Percentiles rank a stretch among this genome's conserved stretches.
phyloP scores from a whole-genome alignment of 129 eudicot genomes.

The Tagetes patula region DNA sequence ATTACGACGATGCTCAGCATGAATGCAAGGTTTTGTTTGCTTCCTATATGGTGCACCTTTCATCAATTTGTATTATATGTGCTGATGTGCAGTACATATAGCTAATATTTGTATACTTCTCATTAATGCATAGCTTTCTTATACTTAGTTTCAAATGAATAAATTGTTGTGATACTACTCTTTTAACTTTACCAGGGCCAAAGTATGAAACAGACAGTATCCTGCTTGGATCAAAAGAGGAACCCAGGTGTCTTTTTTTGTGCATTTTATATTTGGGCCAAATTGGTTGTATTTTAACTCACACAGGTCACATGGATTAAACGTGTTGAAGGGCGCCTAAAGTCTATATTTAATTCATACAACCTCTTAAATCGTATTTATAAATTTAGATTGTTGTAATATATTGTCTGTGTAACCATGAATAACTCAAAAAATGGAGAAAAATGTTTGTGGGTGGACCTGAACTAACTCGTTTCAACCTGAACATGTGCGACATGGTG shows the following conservation, averaged over 20 bases:
- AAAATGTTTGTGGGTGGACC: background rate
- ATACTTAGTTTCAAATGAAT: constrained; percentile 6
- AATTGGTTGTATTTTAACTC: background rate
- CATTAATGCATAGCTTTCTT: background rate
- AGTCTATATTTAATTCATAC: background rate
- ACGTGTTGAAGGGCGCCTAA: background rate
- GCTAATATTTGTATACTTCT: background rate
- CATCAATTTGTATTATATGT: constrained; percentile 2
- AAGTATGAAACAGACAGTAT: constrained; percentile 66
- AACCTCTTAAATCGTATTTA: background rate
- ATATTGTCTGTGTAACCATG: background rate
- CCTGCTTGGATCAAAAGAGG: constrained; percentile 46
- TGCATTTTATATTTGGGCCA: background rate
- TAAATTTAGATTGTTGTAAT: background rate
- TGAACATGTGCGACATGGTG: too few relatives aligned
- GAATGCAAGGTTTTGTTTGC: constrained; percentile 47
- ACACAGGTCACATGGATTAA: background rate
- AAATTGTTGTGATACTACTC: background rate
- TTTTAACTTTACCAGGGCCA: constrained; percentile 49
- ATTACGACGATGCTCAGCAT: constrained; percentile 31
- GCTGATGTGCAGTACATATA: background rate
- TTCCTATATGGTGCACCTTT: background rate
- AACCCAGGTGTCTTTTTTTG: constrained; percentile 45
- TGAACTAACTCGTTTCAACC: background rate
- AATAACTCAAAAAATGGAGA: background rate